phyloP scores from a whole-genome alignment of 2,329 filamentous ascomycete genomes.

The Pseudomassariella vexata region DNA sequence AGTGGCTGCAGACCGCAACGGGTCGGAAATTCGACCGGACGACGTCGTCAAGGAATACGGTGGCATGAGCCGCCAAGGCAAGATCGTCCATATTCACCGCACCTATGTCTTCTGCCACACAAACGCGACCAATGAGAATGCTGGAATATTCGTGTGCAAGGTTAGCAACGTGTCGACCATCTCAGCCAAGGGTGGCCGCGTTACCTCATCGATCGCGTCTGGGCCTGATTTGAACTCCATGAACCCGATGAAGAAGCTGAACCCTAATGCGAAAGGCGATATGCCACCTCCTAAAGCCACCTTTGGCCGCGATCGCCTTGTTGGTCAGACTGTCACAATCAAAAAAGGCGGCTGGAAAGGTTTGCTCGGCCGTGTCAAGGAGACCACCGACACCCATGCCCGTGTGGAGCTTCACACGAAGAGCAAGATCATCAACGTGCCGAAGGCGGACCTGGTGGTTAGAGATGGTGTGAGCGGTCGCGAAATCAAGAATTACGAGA shows the following conservation, averaged over 20 bases:
- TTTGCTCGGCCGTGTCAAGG: conserved; percentile 89
- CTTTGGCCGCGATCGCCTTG: conserved; percentile 74
- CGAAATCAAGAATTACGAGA: conserved; percentile 63
- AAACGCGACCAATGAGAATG: conserved; percentile 77
- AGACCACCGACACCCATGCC: conserved; percentile 79
- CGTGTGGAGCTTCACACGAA: conserved; percentile 93
- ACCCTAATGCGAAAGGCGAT: conserved; percentile 49
- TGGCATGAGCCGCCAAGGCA: conserved; percentile 79
- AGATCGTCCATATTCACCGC: conserved; percentile 89
- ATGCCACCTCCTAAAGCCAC: conserved; percentile 65
- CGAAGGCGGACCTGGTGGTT: conserved; percentile 75
- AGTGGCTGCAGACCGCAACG: conserved; percentile 87
- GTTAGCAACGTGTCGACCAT: conserved; percentile 82
- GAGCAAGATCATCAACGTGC: conserved; percentile 81
- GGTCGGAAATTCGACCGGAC: conserved; percentile 84
- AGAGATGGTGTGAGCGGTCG: conserved; percentile 79
- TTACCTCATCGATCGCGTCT: conserved; percentile 50
- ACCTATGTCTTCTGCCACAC: conserved; percentile 90
- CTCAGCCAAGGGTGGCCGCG: conserved; percentile 86
- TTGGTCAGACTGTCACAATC: conserved; percentile 89
- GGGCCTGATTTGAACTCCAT: conserved; percentile 81
- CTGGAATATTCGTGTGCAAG: conserved; percentile 82
- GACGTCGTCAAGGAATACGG: conserved; percentile 89
- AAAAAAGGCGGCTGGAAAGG: conserved; percentile 87
- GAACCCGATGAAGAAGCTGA: conserved; percentile 82